Evolutionary conservation across 2,329 filamentous ascomycete species (phyloP), one percentile per base, ranked within the genome.

Genomic region (Phaeosphaeria sp.): DNA sequence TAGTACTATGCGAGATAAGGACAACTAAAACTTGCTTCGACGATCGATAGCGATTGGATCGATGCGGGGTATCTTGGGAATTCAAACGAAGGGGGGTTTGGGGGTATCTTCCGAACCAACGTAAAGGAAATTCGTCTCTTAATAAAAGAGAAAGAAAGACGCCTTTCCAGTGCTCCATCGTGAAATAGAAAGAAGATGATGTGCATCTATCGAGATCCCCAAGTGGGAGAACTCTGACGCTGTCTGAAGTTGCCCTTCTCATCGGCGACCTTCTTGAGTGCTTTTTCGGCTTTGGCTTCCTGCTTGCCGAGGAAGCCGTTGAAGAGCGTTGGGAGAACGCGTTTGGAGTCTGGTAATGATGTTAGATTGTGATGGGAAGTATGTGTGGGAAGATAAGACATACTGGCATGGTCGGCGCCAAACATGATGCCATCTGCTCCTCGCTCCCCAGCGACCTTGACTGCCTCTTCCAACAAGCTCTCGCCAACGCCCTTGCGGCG

Each of bases 341-440:
- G 66, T 50, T 71, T 69, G 2, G 73, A 75, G 60, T 77, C 74
- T 77, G 48, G 11, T 15, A 4, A n/a, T n/a, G 13, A 9, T 9
- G 47, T 73, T 60, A 74, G 65, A 36, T 49, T 39, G 18, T 36
- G 51, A 9, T 23, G 11, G 11, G n/a, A 36, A n/a, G 36, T 7
- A 42, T 10, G 7, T n/a, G 25, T n/a, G 7, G 51, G 36, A 33
- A 15, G 4, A 21, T 6, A 46, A 43, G 50, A 81, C 81, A 76
- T 87, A 83, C 94, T 92, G 46, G 91, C 92, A 80, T 96, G 92
- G 63, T 90, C 87, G 52, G 83, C 80, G 6, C 90, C 90, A 74
- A 96, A 96, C 2, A 88, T 86, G 51, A 93, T 81, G 56, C 87
- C 87, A 57, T 85, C 85, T 43, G 91, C 90, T 56, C 89, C 89